Base-by-base conservation (phyloP, 306 rosid genomes). In the Abrus pulchellus region DNA sequence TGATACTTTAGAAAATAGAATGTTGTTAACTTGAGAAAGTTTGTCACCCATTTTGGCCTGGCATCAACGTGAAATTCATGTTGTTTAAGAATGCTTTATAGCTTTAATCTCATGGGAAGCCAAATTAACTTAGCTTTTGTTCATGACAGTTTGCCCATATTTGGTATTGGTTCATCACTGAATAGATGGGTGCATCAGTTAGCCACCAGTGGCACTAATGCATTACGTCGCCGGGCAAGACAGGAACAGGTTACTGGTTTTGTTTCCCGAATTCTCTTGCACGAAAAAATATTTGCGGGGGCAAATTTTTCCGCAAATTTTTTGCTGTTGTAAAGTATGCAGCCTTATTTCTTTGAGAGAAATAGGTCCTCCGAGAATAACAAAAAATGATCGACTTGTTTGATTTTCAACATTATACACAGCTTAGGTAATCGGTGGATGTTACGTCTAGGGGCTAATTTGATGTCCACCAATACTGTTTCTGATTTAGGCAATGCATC, bases 261-360 rank as follows among this genome's bases (percentile, higher is more conserved):
- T 81, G 63, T 81, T 78, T 83, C 59, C 53, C 9, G 27, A 78
- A 68, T 80, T 78, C 62, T 85, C 76, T 33, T 77, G 88, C 87
- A 10, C 83, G 77, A 61, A 2, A 36, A 75, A 76, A 83, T 85
- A 83, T 81, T 83, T 87, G 85, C 83, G 69, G 76, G 85, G 84
- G 74, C 74, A 83, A 72, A 53, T 20, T 63, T 81, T 83, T 85
- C 81, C 83, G 74, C 74, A 83, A 72, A 53, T 20, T 63, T 81
- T 83, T 85, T 83, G 78, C 71, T 85, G 85, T 78, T 86, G 93
- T 86, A 90, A 74, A 87, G 77, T 77, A 72, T 78, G 85, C 61
- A 73, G 56, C 59, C 73, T 77, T 76, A 1, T 78, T 79, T 55
- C 48, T 61, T 50, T 82, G 56, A 9, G 38, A 68, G 72, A 71